These are phyloP conservation scores for Tetracladium setigerum DNA, from an alignment of 495 filamentous ascomycete species.

Conservation along the genomic window DNA sequence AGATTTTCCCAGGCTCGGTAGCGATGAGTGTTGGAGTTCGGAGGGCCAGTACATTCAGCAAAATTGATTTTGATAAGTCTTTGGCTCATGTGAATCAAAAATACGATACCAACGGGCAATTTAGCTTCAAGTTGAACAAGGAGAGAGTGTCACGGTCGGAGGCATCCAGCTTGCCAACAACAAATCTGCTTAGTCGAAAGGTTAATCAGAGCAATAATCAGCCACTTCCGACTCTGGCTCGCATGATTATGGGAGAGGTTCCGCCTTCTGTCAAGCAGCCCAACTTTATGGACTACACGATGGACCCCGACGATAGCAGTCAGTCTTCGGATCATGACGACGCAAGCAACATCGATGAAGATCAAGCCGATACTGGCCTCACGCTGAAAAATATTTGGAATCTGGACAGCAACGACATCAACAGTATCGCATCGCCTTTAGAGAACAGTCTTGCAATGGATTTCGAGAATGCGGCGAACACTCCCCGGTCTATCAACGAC, in stretches of 20 bases:
- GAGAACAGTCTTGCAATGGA: conserved; percentile 16
- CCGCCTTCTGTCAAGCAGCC: background rate
- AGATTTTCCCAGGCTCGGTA: conserved; percentile 21
- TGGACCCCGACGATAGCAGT: conserved; percentile 39
- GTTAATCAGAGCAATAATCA: conserved; percentile 13
- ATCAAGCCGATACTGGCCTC: conserved; percentile 18
- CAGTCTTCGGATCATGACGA: conserved; percentile 42
- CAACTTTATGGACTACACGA: conserved; percentile 20
- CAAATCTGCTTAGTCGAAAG: conserved; percentile 31
- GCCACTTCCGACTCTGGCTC: conserved; percentile 1
- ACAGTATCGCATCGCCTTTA: conserved; percentile 16
- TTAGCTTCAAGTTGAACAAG: conserved; percentile 28
- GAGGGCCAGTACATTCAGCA: conserved; percentile 35
- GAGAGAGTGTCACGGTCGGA: conserved; percentile 12
- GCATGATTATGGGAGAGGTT: background rate
- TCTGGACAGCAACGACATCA: background rate
- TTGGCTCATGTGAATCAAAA: conserved; percentile 40
- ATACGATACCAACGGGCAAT: conserved; percentile 41
- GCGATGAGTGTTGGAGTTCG: background rate
- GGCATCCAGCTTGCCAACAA: conserved; percentile 27
- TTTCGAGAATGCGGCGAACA: conserved; percentile 12
- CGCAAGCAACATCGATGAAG: conserved; percentile 35
- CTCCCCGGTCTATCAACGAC: conserved; percentile 15
- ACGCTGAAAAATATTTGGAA: conserved; percentile 31
- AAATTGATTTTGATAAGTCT: conserved; percentile 40